Base-by-base conservation (phyloP, 305 asterid species). In the Fraxinus xanthoxyloides region DNA sequence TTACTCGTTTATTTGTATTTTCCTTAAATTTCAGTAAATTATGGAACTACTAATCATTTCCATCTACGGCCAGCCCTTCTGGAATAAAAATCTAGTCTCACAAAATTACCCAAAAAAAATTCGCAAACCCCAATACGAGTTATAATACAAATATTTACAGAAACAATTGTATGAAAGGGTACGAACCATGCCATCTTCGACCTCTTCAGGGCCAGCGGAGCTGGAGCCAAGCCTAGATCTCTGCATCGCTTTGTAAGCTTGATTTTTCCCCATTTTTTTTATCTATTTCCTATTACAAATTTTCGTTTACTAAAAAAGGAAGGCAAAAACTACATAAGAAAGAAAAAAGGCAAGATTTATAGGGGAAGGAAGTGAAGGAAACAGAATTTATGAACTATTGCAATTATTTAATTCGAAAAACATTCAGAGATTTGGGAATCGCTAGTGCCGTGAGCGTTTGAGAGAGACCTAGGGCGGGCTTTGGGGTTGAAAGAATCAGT, bases 141-240 rank as follows among this genome's bases (percentile, higher is more conserved):
- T 38, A 75, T 23, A 65, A 75, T 4, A 3, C 1, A 72, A 65
- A 54, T 56, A 59, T 3, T 56, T 6, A 79, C 31, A 13, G 40
- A 17, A 36, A 13, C 24, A 85, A 75, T 38, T 82, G 90, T 87
- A 89, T 85, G 92, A 84, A 93, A 92, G 87, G 91, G 93, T 86
- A 92, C 98, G 82, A 89, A 94, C 97, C 98, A 94, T 91, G 87
- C 98, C 98, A 81, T 94, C 98, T 81, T 94, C 94, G 89, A 90
- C 91, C 88, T 93, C 98, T 0, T 94, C 97, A 8, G 94, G 97
- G 4, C 82, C 97, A 77, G 86, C 95, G 32, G 93, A 86, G 89
- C 95, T 87, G 32, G 97, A 91, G 72, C 95, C 97, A 34, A 92
- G 75, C 87, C 94, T 91, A 19, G 97, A 80, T 89, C 93, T 92